Evolutionary conservation across 805 yeast genomes (phyloP).

Genomic region (Allodekkera sacchari): DNA sequence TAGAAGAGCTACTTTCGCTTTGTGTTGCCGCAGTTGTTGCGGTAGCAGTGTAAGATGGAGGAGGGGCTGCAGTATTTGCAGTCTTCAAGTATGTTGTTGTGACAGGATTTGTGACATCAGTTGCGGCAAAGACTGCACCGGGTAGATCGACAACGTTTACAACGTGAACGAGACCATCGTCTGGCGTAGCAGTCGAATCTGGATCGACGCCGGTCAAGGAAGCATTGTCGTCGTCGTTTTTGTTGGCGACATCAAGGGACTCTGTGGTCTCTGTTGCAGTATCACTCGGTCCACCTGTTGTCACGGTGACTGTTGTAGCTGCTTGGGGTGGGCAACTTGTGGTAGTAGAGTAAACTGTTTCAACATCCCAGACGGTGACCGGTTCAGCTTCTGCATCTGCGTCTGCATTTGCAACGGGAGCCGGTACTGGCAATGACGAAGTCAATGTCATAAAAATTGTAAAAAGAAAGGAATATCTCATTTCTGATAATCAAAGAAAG

Average conservation of each 20-base stretch:
- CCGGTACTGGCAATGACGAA: conserved; percentile 14
- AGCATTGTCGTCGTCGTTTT: conserved; percentile 2
- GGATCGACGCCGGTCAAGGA: conserved; percentile 3
- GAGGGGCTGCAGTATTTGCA: conserved; percentile 3
- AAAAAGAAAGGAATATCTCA: conserved; percentile 5
- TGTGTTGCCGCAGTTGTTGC: not conserved
- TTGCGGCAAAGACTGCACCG: conserved; percentile 9
- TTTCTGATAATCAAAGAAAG: too few species aligned
- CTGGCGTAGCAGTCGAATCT: conserved; percentile 3
- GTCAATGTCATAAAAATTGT: conserved; percentile 3
- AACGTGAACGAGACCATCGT: conserved; percentile 9
- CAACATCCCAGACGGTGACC: conserved; percentile 19
- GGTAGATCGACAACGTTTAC: conserved; percentile 5
- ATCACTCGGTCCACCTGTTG: conserved; percentile 9
- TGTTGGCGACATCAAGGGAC: not conserved
- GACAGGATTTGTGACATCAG: conserved; percentile 7
- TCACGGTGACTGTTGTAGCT: conserved; percentile 26
- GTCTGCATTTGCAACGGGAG: too few species aligned
- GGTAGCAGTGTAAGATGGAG: not conserved
- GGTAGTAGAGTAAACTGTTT: conserved; percentile 10
- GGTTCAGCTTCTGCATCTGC: conserved; percentile 16
- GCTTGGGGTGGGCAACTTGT: too few species aligned
- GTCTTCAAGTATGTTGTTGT: conserved; percentile 6
- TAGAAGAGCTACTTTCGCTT: not conserved
- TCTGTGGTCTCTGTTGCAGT: conserved; percentile 4